These are phyloP conservation scores for Tolypocladium cylindrosporum DNA, from an alignment of 2,329 filamentous ascomycete genomes.

Conservation along the genomic window DNA sequence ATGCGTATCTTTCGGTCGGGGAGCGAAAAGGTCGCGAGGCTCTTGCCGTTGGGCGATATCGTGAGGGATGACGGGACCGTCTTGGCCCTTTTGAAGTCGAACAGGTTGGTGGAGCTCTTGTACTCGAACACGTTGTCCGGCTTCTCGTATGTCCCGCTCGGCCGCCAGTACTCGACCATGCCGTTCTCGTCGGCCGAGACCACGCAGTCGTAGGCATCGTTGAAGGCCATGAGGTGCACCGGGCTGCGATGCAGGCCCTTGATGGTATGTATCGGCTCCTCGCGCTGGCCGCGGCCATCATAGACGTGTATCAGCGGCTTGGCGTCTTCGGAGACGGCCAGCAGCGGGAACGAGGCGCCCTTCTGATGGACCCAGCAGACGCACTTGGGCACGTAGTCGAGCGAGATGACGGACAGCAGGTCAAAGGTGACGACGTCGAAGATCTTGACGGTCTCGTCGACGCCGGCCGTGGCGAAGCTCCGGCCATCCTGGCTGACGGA, in stretches of 20 bases:
- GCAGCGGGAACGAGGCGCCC: slow-evolving; percentile 75
- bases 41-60: slow-evolving; percentile 75
- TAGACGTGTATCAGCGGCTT: slow-evolving; percentile 71
- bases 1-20: slow-evolving; percentile 88
- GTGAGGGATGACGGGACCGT: slow-evolving; percentile 72
- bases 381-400: slow-evolving; percentile 65
- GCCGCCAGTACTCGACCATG: slow-evolving; percentile 96
- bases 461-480: slow-evolving; percentile 84
- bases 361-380: slow-evolving; percentile 88
- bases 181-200: slow-evolving; percentile 80
- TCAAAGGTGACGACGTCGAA: slow-evolving; percentile 82
- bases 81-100: slow-evolving; percentile 95
- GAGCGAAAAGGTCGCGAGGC: slow-evolving; percentile 82
- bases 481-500: slow-evolving; percentile 83
- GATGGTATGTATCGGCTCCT: slow-evolving; percentile 66
- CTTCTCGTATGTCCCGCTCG: slow-evolving; percentile 73
- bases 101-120: slow-evolving; percentile 89
- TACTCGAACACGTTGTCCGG: slow-evolving; percentile 84
- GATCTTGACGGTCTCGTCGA: slow-evolving; percentile 70
- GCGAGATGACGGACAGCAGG: slow-evolving; percentile 69
- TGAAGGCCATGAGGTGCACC: slow-evolving; percentile 81
- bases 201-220: slow-evolving; percentile 80
- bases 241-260: slow-evolving; percentile 71
- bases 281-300: slow-evolving; percentile 78
- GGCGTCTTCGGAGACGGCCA: slow-evolving; percentile 71